Conservation (phyloP, 1,139 yeast genomes). For the Blastobotrys aristatus region DNA sequence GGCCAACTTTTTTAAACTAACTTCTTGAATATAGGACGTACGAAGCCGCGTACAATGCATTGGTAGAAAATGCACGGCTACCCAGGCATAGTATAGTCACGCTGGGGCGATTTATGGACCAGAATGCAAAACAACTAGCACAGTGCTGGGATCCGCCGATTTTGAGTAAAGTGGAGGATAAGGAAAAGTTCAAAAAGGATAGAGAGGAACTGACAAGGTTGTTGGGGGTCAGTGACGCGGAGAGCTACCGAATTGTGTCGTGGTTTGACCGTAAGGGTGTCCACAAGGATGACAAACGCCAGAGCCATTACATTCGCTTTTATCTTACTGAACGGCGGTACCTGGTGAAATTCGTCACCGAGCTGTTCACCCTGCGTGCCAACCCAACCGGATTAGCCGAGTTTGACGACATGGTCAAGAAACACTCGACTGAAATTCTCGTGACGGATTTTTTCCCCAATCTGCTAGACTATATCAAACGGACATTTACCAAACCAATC, state of each 20-base stretch:
- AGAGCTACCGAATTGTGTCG: constrained; percentile 24
- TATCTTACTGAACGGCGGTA: constrained; percentile 25
- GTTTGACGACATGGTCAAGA: constrained; percentile 10
- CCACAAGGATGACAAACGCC: constrained; percentile 18
- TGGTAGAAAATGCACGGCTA: constrained; percentile 18
- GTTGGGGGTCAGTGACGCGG: constrained; percentile 23
- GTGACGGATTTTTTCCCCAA: constrained; percentile 23
- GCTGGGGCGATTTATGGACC: constrained; percentile 21
- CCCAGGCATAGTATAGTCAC: constrained; percentile 19
- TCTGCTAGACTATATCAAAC: constrained; percentile 17
- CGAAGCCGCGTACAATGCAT: constrained; percentile 28
- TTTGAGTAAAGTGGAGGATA: constrained; percentile 18
- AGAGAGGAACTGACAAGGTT: constrained; percentile 20
- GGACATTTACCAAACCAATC: constrained; percentile 15
- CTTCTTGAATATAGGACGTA: constrained; percentile 21
- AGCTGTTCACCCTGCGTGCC: constrained; percentile 16
- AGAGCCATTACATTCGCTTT: constrained; percentile 22
- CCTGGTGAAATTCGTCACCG: constrained; percentile 20
- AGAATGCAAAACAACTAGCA: constrained; percentile 18
- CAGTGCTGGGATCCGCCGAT: constrained; percentile 23
- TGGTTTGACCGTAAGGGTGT: constrained; percentile 24
- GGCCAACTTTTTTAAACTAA: too few species aligned
- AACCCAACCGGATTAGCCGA: constrained; percentile 7
- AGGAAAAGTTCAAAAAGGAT: constrained; percentile 19
- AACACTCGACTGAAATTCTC: constrained; percentile 25